Evolutionary conservation across 352 stramenopile species (phyloP), one percentile per base, ranked within the genome.

Genomic region (Globisporangium acanthophoron): DNA sequence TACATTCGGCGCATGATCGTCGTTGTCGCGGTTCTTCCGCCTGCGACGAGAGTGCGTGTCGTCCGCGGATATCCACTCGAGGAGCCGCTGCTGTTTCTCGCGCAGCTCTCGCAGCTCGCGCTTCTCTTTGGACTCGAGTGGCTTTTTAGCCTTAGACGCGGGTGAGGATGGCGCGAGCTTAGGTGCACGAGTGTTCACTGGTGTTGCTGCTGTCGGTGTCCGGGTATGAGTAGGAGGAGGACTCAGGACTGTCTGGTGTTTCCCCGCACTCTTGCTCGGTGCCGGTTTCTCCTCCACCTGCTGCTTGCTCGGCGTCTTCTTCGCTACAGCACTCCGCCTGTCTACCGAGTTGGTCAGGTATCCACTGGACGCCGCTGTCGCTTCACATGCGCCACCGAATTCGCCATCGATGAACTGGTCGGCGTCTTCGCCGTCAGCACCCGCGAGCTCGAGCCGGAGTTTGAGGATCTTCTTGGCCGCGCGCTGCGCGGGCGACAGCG

Each of bases 391-490:
- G 35, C 35, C 35, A 15, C 11, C 35, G 8, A 3, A 9, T 15
- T n/a, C 20, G 43, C 16, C 43, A 27, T 13, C 18, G 43, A 13
- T 47, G 18, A 6, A 9, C 43, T 27, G 16, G 15, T 45, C 40
- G 6, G 16, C 43, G 15, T 47, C 4, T 8, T 27, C 13, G 15
- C 20, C n/a, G 18, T 47, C 43, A 0, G n/a, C 16, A 0, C 31
- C 47, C 31, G 33, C 43, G 20, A 84, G 61, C 37, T 70, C 73
- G 21, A 80, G 63, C 54, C 74, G 76, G 40, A 88, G 53, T 43
- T 78, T 63, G 29, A 84, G 69, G 9, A 88, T 85, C 58, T 68
- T 73, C 60, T 73, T 78, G 15, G 69, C 78, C 3, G 78, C 78
- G 57, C 66, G 78, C 43, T 82, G 74, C 3, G 73, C 71, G 21